Evolutionary conservation across 2,329 filamentous ascomycete genomes (phyloP).

Genomic region (Tympanopsis confertula): DNA sequence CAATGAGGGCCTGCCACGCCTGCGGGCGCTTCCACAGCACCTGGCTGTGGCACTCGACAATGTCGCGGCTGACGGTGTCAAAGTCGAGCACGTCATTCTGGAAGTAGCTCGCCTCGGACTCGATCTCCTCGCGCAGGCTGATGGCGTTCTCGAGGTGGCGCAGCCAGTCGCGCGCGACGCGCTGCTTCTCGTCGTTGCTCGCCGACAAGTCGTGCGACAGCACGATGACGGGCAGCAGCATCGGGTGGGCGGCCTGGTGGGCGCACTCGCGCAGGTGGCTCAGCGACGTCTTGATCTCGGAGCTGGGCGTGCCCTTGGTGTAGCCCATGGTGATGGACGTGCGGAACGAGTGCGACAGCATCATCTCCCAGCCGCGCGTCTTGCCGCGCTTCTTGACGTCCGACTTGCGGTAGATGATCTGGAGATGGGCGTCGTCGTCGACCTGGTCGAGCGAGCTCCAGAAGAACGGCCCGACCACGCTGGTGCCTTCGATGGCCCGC

Average conservation of each 20-base stretch:
- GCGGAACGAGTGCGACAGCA: conserved; percentile 44
- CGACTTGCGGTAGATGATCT: conserved; percentile 54
- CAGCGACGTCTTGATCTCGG: conserved; percentile 37
- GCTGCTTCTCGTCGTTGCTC: conserved; percentile 47
- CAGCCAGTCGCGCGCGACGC: conserved; percentile 50
- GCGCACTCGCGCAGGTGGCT: conserved; percentile 36
- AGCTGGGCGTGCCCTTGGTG: conserved; percentile 47
- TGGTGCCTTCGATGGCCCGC: conserved; percentile 44
- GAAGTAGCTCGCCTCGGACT: conserved; percentile 41
- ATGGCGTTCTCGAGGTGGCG: conserved; percentile 49
- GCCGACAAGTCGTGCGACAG: conserved; percentile 44
- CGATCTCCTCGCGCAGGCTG: conserved; percentile 47
- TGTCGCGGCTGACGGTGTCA: conserved; percentile 46
- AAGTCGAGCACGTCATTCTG: conserved; percentile 38
- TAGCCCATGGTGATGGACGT: conserved; percentile 46
- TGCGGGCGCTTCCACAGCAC: conserved; percentile 53
- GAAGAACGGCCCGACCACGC: conserved; percentile 51
- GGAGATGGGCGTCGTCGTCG: conserved; percentile 42
- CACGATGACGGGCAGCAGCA: conserved; percentile 46
- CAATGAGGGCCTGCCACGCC: conserved; percentile 42
- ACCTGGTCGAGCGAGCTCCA: conserved; percentile 46
- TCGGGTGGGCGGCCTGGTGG: conserved; percentile 39
- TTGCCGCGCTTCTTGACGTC: conserved; percentile 53
- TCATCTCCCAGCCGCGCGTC: conserved; percentile 54
- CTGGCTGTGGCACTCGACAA: conserved; percentile 52